These are phyloP conservation scores for Aspergillus sp. DNA, from an alignment of 2,329 filamentous ascomycete genomes.

Conservation along the genomic window DNA sequence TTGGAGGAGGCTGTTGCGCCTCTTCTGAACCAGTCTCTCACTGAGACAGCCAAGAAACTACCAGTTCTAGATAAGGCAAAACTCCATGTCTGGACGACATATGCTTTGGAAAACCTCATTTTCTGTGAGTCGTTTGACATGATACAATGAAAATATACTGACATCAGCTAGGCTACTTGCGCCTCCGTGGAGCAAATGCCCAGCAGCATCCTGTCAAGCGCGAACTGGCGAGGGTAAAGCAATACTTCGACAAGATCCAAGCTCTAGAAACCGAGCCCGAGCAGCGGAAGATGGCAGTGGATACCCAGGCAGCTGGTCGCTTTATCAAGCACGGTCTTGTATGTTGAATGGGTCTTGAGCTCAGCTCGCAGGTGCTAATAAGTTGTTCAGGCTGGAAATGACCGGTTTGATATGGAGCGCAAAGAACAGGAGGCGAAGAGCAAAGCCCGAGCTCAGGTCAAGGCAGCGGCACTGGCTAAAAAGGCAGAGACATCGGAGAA, in stretches of 20 bases:
- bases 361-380: conserved; percentile 8
- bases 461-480: conserved; percentile 36
- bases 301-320: conserved; percentile 69
- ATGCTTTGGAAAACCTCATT: conserved; percentile 80
- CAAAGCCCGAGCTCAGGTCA: conserved; percentile 41
- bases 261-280: conserved; percentile 55
- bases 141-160: conserved; percentile 5
- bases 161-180: conserved; percentile 54
- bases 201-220: conserved; percentile 75
- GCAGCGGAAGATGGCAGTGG: conserved; percentile 49
- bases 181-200: conserved; percentile 69
- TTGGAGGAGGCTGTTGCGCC: conserved; percentile 66
- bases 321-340: conserved; percentile 77
- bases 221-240: conserved; percentile 76
- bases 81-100: conserved; percentile 77
- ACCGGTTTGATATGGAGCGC: conserved; percentile 42
- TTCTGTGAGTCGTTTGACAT: conserved; percentile 53
- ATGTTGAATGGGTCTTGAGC: conserved; percentile 20
- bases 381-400: conserved; percentile 35
- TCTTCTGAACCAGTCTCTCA: conserved; percentile 56
- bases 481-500: conserved; percentile 22
- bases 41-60: conserved; percentile 63
- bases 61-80: conserved; percentile 94
- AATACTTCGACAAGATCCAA: conserved; percentile 91
- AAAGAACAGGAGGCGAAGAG: conserved; percentile 44